Evolutionary conservation across 192 early-diverging fungal genomes (phyloP).

Genomic region (Haplosporangium gracile): DNA sequence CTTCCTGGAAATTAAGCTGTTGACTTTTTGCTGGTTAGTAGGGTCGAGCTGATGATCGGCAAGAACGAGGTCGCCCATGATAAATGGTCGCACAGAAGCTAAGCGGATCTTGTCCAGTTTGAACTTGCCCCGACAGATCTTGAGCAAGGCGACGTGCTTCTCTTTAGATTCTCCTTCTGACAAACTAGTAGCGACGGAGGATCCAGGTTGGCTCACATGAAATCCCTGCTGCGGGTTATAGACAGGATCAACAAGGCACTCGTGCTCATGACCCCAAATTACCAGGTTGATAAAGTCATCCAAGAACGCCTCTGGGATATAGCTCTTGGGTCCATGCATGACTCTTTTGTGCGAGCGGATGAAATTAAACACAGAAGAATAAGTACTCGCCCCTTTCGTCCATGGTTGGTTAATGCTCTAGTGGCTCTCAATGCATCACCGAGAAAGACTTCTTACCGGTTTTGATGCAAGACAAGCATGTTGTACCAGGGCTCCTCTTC

Average conservation of each 20-base stretch:
- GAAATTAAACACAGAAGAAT: not conserved
- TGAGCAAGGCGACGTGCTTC: conserved; percentile 66
- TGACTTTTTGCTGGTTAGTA: conserved; percentile 66
- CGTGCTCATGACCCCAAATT: conserved; percentile 98
- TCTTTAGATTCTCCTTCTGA: conserved; percentile 82
- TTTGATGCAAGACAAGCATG: conserved; percentile 93
- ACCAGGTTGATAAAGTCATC: conserved; percentile 86
- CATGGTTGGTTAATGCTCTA: not conserved
- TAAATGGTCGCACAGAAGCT: conserved; percentile 88
- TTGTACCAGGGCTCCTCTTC: conserved; percentile 87
- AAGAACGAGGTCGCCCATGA: conserved; percentile 80
- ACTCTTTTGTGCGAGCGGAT: conserved; percentile 57
- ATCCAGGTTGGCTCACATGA: conserved; percentile 92
- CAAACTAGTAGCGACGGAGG: conserved; percentile 91
- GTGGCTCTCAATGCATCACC: not conserved
- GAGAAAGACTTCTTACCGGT: conserved; percentile 63
- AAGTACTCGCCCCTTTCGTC: too few relatives aligned
- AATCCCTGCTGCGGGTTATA: conserved; percentile 75
- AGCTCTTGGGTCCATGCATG: conserved; percentile 83
- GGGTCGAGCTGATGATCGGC: conserved; percentile 61
- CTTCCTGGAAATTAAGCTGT: conserved; percentile 67
- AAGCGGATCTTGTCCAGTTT: conserved; percentile 81
- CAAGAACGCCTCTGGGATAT: conserved; percentile 91
- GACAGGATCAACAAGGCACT: conserved; percentile 87
- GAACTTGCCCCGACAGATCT: conserved; percentile 77